Conservation (phyloP, 2,329 filamentous ascomycete genomes). For the Cladosporium cucumerinum region DNA sequence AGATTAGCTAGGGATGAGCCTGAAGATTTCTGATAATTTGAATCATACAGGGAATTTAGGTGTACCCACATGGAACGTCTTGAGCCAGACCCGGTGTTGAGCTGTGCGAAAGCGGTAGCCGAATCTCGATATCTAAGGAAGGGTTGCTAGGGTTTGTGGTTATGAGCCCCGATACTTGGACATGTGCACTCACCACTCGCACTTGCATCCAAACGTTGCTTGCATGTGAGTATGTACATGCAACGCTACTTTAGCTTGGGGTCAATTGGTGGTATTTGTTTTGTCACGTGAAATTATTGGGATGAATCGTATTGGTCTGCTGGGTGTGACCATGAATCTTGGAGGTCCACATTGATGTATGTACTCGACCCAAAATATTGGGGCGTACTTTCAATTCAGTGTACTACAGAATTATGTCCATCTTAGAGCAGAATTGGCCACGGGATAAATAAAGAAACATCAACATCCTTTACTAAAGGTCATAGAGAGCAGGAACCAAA, state of each 20-base stretch:
- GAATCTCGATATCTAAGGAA: not conserved
- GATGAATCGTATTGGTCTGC: not conserved
- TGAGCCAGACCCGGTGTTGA: not conserved
- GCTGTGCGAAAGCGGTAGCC: not conserved
- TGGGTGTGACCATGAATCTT: not conserved
- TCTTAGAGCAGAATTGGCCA: not conserved
- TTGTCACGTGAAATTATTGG: not conserved
- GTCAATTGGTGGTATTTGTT: not conserved
- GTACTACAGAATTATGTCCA: fast-evolving
- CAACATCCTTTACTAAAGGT: not conserved
- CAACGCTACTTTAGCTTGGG: not conserved
- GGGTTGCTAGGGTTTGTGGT: not conserved
- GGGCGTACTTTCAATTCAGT: not conserved
- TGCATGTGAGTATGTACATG: not conserved
- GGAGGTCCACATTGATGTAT: too few relatives aligned
- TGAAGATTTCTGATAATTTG: not conserved
- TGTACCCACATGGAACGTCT: not conserved
- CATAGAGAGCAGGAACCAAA: not conserved
- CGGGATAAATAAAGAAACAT: not conserved
- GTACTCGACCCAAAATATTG: not conserved
- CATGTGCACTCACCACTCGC: too few relatives aligned
- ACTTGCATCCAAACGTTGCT: not conserved
- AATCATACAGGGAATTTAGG: not conserved
- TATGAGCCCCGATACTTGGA: not conserved
- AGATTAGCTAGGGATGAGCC: not conserved